Base-by-base conservation (phyloP, 768 basidiomycete species). In the Mycena chlorophos region DNA sequence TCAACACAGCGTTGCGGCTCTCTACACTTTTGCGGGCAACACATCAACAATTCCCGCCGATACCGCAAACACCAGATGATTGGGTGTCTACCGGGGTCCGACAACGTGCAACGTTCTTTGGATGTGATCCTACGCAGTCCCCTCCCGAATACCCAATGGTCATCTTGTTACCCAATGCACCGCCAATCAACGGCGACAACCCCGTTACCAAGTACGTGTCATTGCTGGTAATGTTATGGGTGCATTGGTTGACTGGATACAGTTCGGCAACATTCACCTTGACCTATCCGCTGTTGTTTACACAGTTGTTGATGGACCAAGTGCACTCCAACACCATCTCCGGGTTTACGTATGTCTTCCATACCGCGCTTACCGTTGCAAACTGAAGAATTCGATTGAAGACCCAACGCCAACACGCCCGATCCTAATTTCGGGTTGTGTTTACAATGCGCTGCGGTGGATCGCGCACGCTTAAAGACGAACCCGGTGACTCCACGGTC, bases 101-200 rank as follows among this genome's bases (percentile, higher is more conserved):
- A 63, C 72, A 71, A 42, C 81, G 86, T 25, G 82, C 89, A 2
- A 88, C 87, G 0, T 91, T 93, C 73, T 92, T 91, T 71, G 91
- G 91, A 3, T 92, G 91, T 65, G 71, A 87, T 63, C 80, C 84
- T 16, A 65, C 51, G 3, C 66, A 77, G 43, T 68, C 25, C 3
- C 78, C 84, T 14, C 70, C 81, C 1, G 80, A 82, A 54, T 87
- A 78, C 58, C 89, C 89, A 0, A 60, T 92, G 19, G 69, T 92
- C 37, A 79, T 92, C 39, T 91, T 88, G 63, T 73, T 92, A 5
- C 91, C 91, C 5, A 89, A 87, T 66, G 78, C 88, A 27, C 88
- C 89, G n/a, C 87, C 87, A 3, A 61, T 84, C 19, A 77, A 75
- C 52, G 87, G 86, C 22, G 77, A 75, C 54, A 66, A 78, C 52